phyloP scores from a whole-genome alignment of 2,329 filamentous ascomycete species.

The Pseudonectria foliicola region DNA sequence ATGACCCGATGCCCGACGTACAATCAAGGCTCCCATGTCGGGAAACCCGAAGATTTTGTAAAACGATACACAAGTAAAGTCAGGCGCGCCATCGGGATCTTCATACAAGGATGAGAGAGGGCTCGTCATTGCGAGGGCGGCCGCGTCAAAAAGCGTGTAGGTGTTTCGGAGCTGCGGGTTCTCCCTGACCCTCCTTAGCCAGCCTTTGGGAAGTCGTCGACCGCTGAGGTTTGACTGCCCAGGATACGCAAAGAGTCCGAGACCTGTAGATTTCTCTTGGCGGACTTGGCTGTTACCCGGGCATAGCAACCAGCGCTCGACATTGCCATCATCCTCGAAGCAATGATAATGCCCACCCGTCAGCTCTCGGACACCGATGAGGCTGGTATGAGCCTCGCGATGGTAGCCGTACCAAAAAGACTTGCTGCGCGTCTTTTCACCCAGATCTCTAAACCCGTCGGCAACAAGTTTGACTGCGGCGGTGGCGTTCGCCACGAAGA shows the following conservation, averaged over 20 bases:
- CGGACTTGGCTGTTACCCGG: conserved; percentile 13
- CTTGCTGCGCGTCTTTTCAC: conserved; percentile 36
- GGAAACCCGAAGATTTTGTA: conserved; percentile 64
- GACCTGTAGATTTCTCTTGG: conserved; percentile 11
- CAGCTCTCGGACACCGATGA: conserved; percentile 63
- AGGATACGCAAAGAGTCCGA: conserved; percentile 54
- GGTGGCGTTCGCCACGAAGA: conserved; percentile 57
- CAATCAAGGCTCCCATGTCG: conserved; percentile 54
- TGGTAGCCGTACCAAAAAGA: conserved; percentile 55
- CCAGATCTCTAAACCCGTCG: conserved; percentile 48
- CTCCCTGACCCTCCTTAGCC: conserved; percentile 36
- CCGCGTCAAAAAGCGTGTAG: conserved; percentile 55
- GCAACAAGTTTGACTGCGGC: conserved; percentile 56
- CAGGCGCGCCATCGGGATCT: conserved; percentile 44
- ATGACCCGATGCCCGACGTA: conserved; percentile 48
- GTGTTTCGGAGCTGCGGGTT: conserved; percentile 15
- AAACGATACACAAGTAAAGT: conserved; percentile 54
- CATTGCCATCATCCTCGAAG: conserved; percentile 52
- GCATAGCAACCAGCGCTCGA: conserved; percentile 36
- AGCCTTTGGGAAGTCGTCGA: conserved; percentile 50
- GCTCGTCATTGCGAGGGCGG: conserved; percentile 56
- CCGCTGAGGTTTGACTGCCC: conserved; percentile 67
- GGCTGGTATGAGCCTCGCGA: conserved; percentile 53
- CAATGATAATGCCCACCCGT: conserved; percentile 45
- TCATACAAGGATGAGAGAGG: conserved; percentile 45